Evolutionary conservation across 148 eudicot species (phyloP), one percentile per base, ranked within the genome.

Genomic region (Simmondsia chinensis): DNA sequence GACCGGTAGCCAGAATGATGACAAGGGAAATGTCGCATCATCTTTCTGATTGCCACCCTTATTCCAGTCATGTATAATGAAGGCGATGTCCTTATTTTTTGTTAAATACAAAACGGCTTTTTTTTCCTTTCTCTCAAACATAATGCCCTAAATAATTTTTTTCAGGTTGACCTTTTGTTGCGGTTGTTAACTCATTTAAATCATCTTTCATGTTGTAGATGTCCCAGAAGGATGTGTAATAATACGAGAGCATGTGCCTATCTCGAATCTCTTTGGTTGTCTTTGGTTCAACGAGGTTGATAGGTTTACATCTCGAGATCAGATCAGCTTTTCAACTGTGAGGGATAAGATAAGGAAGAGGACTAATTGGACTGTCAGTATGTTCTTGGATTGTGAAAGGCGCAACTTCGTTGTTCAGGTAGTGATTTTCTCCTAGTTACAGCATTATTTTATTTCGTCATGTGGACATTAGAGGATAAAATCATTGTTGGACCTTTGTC

Each of bases 221-320:
- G 99, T 93, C 53, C 99, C 99, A 17, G 99, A 93, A 77, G 99
- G 99, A 42, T 93, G 99, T 56, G 89, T 93, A 9, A 78, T 93
- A 37, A 54, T 93, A 41, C 83, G 76, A 60, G 99, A 93, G 64
- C 99, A 93, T 52, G 71, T 80, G 39, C 99, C 99, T 1, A 82
- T 93, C 42, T 64, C 99, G 33, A 83, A 86, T 52, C 96, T 93
- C 38, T 93, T 86, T 54, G 71, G 89, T 34, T 93, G 99, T 64
- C 78, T 93, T 29, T 93, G 99, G 99, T 93, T 82, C 67, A 64
- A 93, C 46, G 99, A 93, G 72, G 99, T 93, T 46, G 99, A 93
- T 52, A 94, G 94, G 31, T 93, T 93, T 55, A 93, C 99, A 34
- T 73, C 99, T 28, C 64, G 99, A 53, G 99, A 93, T 57, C 99